Percentiles rank a stretch among this genome's conserved stretches.
phyloP scores from a whole-genome alignment of 2,329 filamentous ascomycete genomes.

The Cladophialophora chaetospira region DNA sequence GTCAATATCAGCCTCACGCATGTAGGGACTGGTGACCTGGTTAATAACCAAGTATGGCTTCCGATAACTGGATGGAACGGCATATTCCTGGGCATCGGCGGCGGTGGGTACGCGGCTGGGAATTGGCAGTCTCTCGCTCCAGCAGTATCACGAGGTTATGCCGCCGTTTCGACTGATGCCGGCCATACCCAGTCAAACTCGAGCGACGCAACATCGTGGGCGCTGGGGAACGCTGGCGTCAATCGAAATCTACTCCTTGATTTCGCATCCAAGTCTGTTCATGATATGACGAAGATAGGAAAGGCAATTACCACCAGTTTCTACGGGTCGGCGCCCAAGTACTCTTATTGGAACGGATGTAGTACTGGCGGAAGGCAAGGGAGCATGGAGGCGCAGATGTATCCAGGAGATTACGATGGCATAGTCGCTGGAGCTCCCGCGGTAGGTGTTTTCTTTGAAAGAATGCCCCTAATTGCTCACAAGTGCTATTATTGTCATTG shows the following conservation, averaged over 20 bases:
- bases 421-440: slow-evolving; percentile 35
- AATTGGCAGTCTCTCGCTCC: slow-evolving; percentile 22
- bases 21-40: slow-evolving; percentile 43
- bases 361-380: slow-evolving; percentile 63
- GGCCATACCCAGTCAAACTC: slow-evolving; percentile 44
- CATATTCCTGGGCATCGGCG: slow-evolving; percentile 44
- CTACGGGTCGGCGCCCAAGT: slow-evolving; percentile 17
- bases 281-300: slow-evolving; percentile 40
- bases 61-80: slow-evolving; percentile 42
- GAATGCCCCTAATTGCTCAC: too few species aligned
- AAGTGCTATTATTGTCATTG: slow-evolving; percentile 33
- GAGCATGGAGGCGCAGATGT: slow-evolving; percentile 46
- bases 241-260: slow-evolving; percentile 39
- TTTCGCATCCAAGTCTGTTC: slow-evolving; percentile 38
- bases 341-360: slow-evolving; percentile 58
- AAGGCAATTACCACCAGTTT: slow-evolving; percentile 18
- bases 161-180: slow-evolving; percentile 47
- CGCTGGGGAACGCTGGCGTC: slow-evolving; percentile 41
- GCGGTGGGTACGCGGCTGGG: slow-evolving; percentile 37
- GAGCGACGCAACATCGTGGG: slow-evolving; percentile 41
- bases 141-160: slow-evolving; percentile 42
- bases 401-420: slow-evolving; percentile 34
- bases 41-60: slow-evolving; percentile 43
- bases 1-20: slow-evolving; percentile 48
- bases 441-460: too few species aligned